Evolutionary conservation across 2,329 filamentous ascomycete species (phyloP), one percentile per base, ranked within the genome.

Genomic region (Fusarium sp.): DNA sequence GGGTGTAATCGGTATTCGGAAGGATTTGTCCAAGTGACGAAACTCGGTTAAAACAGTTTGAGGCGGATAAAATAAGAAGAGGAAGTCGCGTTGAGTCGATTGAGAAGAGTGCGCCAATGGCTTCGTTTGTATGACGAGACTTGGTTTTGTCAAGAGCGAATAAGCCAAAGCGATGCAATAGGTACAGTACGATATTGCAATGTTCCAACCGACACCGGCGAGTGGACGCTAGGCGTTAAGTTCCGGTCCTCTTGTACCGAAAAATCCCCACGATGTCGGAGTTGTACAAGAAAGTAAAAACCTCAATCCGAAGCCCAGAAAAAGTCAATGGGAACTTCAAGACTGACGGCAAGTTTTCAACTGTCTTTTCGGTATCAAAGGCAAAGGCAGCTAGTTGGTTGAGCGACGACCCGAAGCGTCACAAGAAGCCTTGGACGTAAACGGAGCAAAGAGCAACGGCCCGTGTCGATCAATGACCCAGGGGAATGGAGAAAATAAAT

Each of bases 391-490:
- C 28, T 47, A 43, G 43, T 49, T 45, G 42, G 47, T 40, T 40
- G 50, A 53, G n/a, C n/a, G n/a, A n/a, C n/a, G n/a, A n/a, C n/a
- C n/a, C n/a, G n/a, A n/a, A n/a, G n/a, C n/a, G n/a, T n/a, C n/a
- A 32, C 54, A 39, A 28, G 53, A 43, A 22, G 44, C 31, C 44
- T 53, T 29, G 43, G 38, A 53, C 32, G 56, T 65, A 39, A 53
- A 58, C 22, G 11, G 15, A 39, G 25, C 22, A 47, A 24, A 56
- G 42, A 41, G 31, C 7, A 57, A 62, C 57, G 52, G 62, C 43
- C 61, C 61, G 61, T 58, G 61, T 65, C 62, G 61, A 64, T 64
- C 61, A 57, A 44, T 50, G 54, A 38, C 40, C 50, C 35, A 19
- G 22, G 29, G 8, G n/a, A 28, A 32, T 32, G 31, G 31, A 32